These are phyloP conservation scores for Aspergillus ibericus DNA, from an alignment of 2,329 filamentous ascomycete species.

Conservation along the genomic window DNA sequence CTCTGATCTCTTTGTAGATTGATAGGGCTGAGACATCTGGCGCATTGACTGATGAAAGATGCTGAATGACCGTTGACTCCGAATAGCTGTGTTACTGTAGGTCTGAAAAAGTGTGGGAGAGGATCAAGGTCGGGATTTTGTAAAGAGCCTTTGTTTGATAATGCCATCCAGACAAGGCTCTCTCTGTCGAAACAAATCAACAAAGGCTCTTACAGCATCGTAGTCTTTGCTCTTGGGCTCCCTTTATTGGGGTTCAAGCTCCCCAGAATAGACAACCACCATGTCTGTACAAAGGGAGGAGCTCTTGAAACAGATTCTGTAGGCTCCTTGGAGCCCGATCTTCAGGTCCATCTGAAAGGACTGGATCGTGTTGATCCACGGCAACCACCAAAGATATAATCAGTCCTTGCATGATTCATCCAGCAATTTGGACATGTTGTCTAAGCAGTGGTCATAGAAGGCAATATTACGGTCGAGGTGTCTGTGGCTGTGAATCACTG, in stretches of 20 bases:
- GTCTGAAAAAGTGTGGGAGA: neutral
- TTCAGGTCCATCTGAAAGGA: neutral
- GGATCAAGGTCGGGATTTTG: neutral
- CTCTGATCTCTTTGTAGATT: neutral
- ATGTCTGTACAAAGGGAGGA: neutral
- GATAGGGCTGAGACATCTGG: neutral
- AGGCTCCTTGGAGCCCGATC: neutral
- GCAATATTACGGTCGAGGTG: too few species aligned
- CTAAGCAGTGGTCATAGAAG: too few species aligned
- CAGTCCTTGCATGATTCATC: too few species aligned
- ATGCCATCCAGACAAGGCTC: neutral
- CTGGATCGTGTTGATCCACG: too few species aligned
- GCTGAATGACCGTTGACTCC: neutral
- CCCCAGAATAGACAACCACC: neutral
- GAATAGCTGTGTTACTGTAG: neutral
- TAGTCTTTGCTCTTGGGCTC: neutral
- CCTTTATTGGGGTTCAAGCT: neutral
- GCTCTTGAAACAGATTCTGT: neutral
- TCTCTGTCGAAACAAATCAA: neutral
- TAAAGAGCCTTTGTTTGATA: neutral
- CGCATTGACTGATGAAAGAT: neutral
- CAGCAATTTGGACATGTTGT: too few species aligned
- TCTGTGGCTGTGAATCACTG: too few species aligned
- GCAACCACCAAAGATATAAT: too few species aligned
- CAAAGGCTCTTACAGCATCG: neutral